phyloP scores from a whole-genome alignment of 1,284 basidiomycete species.

The Quambalaria eucalypti region DNA sequence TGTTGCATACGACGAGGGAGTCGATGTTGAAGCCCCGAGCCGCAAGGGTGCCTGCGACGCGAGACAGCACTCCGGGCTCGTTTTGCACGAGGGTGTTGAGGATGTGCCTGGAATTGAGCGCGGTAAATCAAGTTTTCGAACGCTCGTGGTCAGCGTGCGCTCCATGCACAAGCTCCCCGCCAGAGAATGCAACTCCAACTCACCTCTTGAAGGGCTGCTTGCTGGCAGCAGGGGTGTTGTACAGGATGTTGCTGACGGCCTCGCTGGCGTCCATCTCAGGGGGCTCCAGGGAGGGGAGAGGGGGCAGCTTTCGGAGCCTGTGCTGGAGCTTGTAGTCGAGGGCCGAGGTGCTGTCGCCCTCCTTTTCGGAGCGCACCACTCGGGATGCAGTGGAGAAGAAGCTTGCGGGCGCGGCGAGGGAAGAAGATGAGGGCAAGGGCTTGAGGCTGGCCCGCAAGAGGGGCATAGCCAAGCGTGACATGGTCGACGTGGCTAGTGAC shows the following conservation, averaged over 20 bases:
- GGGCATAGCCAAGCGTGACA: neutral
- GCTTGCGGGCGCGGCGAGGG: neutral
- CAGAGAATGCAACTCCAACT: too few relatives aligned
- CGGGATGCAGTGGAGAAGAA: neutral
- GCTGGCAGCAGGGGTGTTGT: conserved; percentile 84
- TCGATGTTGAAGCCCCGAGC: conserved; percentile 97
- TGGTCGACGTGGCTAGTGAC: too few relatives aligned
- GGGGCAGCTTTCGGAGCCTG: conserved; percentile 43
- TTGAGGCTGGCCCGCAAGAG: neutral
- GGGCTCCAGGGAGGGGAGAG: conserved; percentile 41
- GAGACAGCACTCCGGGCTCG: conserved; percentile 94
- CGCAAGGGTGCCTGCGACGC: conserved; percentile 93
- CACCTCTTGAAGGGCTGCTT: conserved; percentile 89
- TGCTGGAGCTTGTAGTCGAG: conserved; percentile 81
- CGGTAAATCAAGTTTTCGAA: too few relatives aligned
- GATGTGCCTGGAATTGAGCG: conserved; percentile 55
- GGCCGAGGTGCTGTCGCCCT: conserved; percentile 60
- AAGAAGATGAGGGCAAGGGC: neutral
- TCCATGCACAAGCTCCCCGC: neutral
- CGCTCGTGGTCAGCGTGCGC: neutral
- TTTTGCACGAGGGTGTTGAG: conserved; percentile 99
- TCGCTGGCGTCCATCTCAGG: conserved; percentile 41
- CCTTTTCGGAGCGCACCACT: neutral
- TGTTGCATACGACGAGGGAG: conserved; percentile 94
- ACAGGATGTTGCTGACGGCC: conserved; percentile 48